Evolutionary conservation across 352 stramenopile genomes (phyloP).

Genomic region (Globisporangium perplexum): DNA sequence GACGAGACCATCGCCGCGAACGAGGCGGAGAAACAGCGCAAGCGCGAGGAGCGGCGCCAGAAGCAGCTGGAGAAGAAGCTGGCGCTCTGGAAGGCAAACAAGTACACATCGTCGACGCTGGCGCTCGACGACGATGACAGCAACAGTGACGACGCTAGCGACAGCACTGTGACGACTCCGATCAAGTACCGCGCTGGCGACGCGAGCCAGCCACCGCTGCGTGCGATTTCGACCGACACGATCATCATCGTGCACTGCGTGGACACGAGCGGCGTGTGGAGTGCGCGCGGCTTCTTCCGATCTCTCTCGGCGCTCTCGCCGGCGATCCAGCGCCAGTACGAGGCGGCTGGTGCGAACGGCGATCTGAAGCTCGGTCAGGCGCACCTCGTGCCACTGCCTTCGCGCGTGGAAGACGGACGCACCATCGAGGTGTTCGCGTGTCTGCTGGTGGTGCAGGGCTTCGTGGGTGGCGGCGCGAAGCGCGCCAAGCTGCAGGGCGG

Average conservation of each 20-base stretch:
- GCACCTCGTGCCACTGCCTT: slow-evolving; percentile 46
- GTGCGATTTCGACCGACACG: slow-evolving; percentile 12
- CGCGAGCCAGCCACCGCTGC: slow-evolving; percentile 35
- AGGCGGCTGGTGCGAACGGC: slow-evolving; percentile 38
- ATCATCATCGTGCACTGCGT: slow-evolving; percentile 73
- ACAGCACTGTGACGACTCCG: background rate
- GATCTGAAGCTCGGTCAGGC: slow-evolving; percentile 73
- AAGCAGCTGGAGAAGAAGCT: slow-evolving; percentile 41
- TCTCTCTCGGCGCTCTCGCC: slow-evolving; percentile 46
- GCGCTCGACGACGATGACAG: background rate
- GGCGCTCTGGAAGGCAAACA: slow-evolving; percentile 49
- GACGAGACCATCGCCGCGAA: slow-evolving; percentile 19
- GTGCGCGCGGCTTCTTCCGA: slow-evolving; percentile 67
- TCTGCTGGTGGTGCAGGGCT: slow-evolving; percentile 67
- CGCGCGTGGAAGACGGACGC: slow-evolving; percentile 5
- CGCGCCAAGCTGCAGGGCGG: slow-evolving; percentile 12
- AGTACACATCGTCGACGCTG: slow-evolving; percentile 52
- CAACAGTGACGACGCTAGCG: slow-evolving; percentile 8
- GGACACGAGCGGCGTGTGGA: slow-evolving; percentile 71
- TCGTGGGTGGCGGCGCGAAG: slow-evolving; percentile 50
- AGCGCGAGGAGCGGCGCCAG: slow-evolving; percentile 35
- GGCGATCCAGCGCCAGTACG: slow-evolving; percentile 54
- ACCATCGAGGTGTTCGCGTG: slow-evolving; percentile 42
- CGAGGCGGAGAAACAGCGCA: slow-evolving; percentile 33
- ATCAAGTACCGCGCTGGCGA: slow-evolving; percentile 55